A percentile compares a stretch with the other conserved stretches of the same genome.
phyloP scores from a whole-genome alignment of 306 rosid species.

The Adenanthera pavonina region DNA sequence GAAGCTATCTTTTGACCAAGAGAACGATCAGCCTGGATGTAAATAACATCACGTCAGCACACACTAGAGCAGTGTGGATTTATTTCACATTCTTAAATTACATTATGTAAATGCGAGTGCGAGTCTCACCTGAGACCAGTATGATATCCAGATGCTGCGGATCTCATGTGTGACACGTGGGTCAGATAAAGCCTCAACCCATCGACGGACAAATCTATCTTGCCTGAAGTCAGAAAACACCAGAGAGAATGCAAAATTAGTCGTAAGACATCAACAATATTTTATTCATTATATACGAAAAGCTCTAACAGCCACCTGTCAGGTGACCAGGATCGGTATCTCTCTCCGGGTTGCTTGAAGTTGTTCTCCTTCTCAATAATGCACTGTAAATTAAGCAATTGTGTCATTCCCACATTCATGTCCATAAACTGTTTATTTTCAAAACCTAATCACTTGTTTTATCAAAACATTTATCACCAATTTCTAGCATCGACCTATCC shows the following conservation, averaged over 20 bases:
- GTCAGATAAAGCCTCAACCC: conserved; percentile 18
- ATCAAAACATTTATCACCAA: not conserved
- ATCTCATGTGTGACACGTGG: not conserved
- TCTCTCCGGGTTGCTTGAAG: conserved; percentile 17
- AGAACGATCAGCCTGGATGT: conserved; percentile 70
- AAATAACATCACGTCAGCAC: conserved; percentile 42
- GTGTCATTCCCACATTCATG: not conserved
- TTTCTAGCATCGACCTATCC: not conserved
- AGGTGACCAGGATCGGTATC: conserved; percentile 4
- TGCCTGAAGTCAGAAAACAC: conserved; percentile 1
- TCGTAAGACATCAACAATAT: not conserved
- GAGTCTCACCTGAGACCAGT: not conserved
- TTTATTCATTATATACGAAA: not conserved
- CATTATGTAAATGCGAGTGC: not conserved
- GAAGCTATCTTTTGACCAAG: conserved; percentile 92
- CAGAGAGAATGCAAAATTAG: not conserved
- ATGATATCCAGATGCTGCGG: conserved; percentile 7
- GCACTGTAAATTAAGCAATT: conserved; percentile 5
- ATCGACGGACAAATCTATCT: conserved; percentile 10
- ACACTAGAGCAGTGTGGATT: conserved; percentile 1
- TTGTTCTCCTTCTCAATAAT: conserved; percentile 19
- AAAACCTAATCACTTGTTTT: not conserved
- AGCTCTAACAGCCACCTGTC: not conserved
- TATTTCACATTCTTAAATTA: not conserved
- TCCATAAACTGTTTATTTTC: not conserved